Base-by-base conservation (phyloP, 75 land plant genomes). In the Chamaecyparis obtusa region DNA sequence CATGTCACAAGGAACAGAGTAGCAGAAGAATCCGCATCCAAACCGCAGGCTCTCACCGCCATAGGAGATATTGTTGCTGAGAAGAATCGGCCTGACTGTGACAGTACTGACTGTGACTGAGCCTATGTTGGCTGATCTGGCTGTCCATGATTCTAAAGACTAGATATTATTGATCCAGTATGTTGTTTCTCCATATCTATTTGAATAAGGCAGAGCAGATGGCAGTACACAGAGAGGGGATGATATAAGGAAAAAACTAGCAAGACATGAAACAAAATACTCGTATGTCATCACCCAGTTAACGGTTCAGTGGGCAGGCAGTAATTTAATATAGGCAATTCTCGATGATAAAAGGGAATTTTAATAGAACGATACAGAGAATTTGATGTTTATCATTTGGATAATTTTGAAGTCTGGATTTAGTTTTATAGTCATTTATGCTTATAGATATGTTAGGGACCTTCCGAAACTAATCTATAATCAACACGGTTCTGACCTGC, bases 11-110 rank as follows among this genome's bases (percentile, higher is more conserved):
- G 33, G 36, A 32, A 33, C 2, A 74, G 16, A 10, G 76, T 74
- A 74, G 36, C 36, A 74, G 76, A 74, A 33, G 36, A 74, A 74
- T 74, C 76, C 76, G 14, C 76, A 74, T 74, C 76, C 76, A 33
- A 11, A 33, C 37, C 36, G 33, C 36, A 74, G 37, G 13, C 3
- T 74, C 9, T 9, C 33, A 33, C 36, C 37, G 16, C 16, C n/a
- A 74, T 74, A 74, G 1, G 76, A 32, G 14, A 74, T 74, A 33
- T 74, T 74, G 76, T 30, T 74, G 16, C 14, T 33, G 76, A 33
- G 36, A 74, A 74, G 76, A 74, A 74, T 33, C 2, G 76, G 76
- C 37, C 76, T 74, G 14, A 74, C 76, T 9, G 76, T 74, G 36
- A 74, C n/a, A n/a, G n/a, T n/a, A n/a, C 76, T 74, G 14, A 74